Conservation (phyloP, 768 basidiomycete species). For the Russula sp. region DNA sequence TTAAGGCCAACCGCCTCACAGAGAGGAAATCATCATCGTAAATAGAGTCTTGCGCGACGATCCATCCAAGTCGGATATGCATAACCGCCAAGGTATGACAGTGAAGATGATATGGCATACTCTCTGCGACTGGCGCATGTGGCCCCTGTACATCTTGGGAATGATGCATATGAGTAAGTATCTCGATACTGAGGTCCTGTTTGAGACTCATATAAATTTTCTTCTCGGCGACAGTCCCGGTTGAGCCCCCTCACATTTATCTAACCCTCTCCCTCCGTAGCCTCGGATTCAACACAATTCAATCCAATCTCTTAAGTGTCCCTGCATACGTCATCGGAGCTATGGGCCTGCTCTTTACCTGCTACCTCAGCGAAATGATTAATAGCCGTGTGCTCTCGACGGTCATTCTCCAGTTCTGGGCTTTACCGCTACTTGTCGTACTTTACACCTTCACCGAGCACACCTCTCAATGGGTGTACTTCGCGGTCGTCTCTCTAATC, state of each 20-base stretch:
- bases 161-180: slow-evolving; percentile 44
- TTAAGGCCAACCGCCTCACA: neutral
- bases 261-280: slow-evolving; percentile 60
- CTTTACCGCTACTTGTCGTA: slow-evolving; percentile 56
- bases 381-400: slow-evolving; percentile 55
- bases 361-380: slow-evolving; percentile 52
- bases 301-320: slow-evolving; percentile 60
- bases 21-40: slow-evolving; percentile 4
- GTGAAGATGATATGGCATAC: slow-evolving; percentile 49
- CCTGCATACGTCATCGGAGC: slow-evolving; percentile 57
- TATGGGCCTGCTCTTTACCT: slow-evolving; percentile 42
- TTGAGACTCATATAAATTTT: neutral
- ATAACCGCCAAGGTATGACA: slow-evolving; percentile 64
- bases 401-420: slow-evolving; percentile 58
- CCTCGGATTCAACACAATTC: slow-evolving; percentile 55
- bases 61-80: slow-evolving; percentile 45
- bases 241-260: slow-evolving; percentile 59
- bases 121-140: slow-evolving; percentile 57
- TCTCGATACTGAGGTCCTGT: slow-evolving; percentile 37
- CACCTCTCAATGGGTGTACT: slow-evolving; percentile 58
- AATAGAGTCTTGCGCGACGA: slow-evolving; percentile 9
- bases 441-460: slow-evolving; percentile 49
- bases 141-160: slow-evolving; percentile 63
- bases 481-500: slow-evolving; percentile 50
- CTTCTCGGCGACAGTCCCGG: slow-evolving; percentile 44